Evolutionary conservation across 2,329 filamentous ascomycete genomes (phyloP), one percentile per base, ranked within the genome.

Genomic region (Aspergillus sp.): DNA sequence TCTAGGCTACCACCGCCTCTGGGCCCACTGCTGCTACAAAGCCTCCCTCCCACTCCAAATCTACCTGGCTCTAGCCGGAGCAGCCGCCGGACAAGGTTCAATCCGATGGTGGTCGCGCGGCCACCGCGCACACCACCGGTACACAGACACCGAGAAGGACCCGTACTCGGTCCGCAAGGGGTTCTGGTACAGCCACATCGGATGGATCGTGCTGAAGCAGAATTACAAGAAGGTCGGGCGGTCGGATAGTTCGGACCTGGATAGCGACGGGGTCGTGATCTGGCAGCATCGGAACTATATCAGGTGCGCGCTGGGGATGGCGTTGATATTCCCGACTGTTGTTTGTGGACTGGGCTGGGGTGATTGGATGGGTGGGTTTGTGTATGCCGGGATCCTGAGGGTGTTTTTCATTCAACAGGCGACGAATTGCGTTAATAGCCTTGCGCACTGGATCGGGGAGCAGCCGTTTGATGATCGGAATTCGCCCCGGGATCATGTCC

Each of bases 391-490:
- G 61, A 88, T 91, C 62, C 83, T 91, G 60, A 84, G 89, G 61
- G 86, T 90, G 73, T 90, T 89, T 80, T 86, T 90, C 73, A 86
- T 91, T 61, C 89, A 91, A 79, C 89, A 91, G 77, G 88, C 88
- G 56, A 91, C 89, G 58, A 91, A 91, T 80, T 91, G 89, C 71
- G 88, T 91, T 80, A 91, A 91, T 81, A 90, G 86, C 15, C 78
- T 91, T 58, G 89, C 89, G 59, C 89, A 91, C n/a, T 63, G 55
- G 52, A 43, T 62, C 2, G 62, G 62, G 7, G 60, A 63, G 3
- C 60, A 64, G 27, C 60, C 62, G 1, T 64, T 58, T 6, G 56
- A 64, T 27, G 60, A 58, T 31, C 55, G 56, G 1, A 61, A 60
- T 14, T 63, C 62, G 1, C 61, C 62, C 0, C 54, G 60, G 0